Evolutionary conservation across 768 basidiomycete species (phyloP).

Genomic region (Serpula lacrymans): DNA sequence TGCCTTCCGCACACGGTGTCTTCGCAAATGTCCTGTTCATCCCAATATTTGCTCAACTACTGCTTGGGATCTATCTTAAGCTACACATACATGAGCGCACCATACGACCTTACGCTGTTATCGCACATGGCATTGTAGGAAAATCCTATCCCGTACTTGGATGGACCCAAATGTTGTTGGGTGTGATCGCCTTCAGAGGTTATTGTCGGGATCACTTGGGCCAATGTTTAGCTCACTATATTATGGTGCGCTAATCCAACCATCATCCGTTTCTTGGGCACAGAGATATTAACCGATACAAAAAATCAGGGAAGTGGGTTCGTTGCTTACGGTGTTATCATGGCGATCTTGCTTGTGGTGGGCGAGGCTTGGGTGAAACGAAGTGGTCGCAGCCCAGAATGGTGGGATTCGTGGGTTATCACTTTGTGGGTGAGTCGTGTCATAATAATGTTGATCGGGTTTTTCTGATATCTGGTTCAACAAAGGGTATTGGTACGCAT

Average conservation of each 20-base stretch:
- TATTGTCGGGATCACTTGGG: conserved; percentile 80
- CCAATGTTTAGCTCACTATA: conserved; percentile 88
- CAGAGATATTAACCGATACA: conserved; percentile 11
- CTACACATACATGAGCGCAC: conserved; percentile 82
- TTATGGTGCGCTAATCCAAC: conserved; percentile 49
- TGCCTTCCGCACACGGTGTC: conserved; percentile 65
- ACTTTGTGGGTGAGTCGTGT: conserved; percentile 45
- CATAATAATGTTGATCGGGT: neutral
- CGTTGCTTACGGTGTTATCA: conserved; percentile 80
- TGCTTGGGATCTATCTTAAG: conserved; percentile 86
- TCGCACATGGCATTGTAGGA: conserved; percentile 74
- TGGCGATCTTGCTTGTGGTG: conserved; percentile 72
- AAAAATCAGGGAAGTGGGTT: conserved; percentile 69
- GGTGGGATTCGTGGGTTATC: conserved; percentile 77
- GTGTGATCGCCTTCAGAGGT: conserved; percentile 66
- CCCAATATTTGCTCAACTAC: conserved; percentile 64
- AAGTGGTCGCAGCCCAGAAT: conserved; percentile 74
- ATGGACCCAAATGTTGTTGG: conserved; percentile 90
- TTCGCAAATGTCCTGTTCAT: conserved; percentile 61
- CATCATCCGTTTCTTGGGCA: conserved; percentile 7
- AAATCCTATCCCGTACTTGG: conserved; percentile 81
- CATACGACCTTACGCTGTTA: conserved; percentile 67
- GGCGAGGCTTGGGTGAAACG: conserved; percentile 77
- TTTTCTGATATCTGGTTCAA: no score
- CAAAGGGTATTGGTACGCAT: conserved; percentile 55